Percentiles rank a stretch among this genome's conserved stretches.
Evolutionary conservation across 257 asterid species (phyloP).

Genomic region (Nicotiana obtusifolia): DNA sequence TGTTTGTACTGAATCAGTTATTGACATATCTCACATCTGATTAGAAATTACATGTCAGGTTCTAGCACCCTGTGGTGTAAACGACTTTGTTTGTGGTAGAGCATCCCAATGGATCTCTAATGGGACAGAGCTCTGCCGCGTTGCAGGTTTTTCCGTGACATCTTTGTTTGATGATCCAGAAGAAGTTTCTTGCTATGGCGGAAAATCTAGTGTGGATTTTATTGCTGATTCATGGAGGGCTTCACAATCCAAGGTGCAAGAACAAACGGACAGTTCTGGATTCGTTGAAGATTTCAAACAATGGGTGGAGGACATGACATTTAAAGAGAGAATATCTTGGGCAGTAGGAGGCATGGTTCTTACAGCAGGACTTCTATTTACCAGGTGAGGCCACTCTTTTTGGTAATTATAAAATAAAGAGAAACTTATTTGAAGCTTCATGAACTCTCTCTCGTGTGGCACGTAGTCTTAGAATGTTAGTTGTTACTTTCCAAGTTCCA

Average conservation of each 20-base stretch:
- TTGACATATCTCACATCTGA: constrained; percentile 17
- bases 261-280: constrained; percentile 23
- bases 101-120: constrained; percentile 94
- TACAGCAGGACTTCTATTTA: constrained; percentile 86
- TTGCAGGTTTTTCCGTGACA: constrained; percentile 78
- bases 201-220: constrained; percentile 67
- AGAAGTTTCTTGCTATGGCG: constrained; percentile 76
- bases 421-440: not conserved
- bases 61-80: constrained; percentile 80
- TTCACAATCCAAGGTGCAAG: constrained; percentile 39
- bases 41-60: constrained; percentile 52
- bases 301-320: constrained; percentile 52
- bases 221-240: constrained; percentile 62
- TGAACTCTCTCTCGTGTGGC: not conserved
- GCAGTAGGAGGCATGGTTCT: constrained; percentile 98
- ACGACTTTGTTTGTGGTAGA: constrained; percentile 90
- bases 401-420: not conserved
- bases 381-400: constrained; percentile 47
- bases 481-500: not conserved
- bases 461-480: not conserved
- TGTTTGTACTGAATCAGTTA: not conserved
- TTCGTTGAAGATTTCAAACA: constrained; percentile 51
- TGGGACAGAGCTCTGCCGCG: constrained; percentile 94
- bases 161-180: constrained; percentile 40
- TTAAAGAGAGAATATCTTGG: constrained; percentile 82